Percentiles rank a stretch among this genome's conserved stretches.
phyloP scores from a whole-genome alignment of 441 rosid species.

The Theobroma grandiflorum region DNA sequence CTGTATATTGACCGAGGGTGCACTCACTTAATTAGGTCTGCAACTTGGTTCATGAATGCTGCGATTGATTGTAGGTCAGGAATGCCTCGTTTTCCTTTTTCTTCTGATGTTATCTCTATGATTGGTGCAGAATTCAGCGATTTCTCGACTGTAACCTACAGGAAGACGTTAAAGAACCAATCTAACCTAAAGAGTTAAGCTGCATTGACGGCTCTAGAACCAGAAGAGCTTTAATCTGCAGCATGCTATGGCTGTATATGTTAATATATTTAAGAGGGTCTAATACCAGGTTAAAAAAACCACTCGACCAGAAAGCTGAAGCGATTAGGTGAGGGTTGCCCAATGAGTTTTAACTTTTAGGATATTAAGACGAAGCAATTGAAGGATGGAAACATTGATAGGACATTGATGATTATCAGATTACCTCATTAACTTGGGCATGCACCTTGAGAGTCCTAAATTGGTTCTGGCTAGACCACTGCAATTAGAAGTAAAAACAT shows the following conservation, averaged over 20 bases:
- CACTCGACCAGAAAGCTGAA: no score
- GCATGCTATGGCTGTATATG: no score
- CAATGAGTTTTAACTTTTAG: no score
- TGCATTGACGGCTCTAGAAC: no score
- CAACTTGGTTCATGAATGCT: background rate
- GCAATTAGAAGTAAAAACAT: background rate
- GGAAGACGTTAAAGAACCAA: background rate
- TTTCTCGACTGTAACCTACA: background rate
- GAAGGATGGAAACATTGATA: no score
- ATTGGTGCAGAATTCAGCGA: background rate
- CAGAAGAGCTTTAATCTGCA: no score
- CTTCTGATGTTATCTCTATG: background rate
- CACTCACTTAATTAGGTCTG: slow-evolving; percentile 3
- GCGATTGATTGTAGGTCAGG: background rate
- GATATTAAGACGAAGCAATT: no score
- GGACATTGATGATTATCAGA: background rate
- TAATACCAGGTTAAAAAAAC: no score
- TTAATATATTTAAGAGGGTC: no score
- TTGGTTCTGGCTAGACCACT: background rate
- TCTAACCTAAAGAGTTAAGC: no score
- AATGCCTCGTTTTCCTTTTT: background rate
- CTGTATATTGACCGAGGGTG: background rate
- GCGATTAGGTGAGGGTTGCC: no score
- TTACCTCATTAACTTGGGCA: slow-evolving; percentile 1
- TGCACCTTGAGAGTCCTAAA: background rate